Evolutionary conservation across 2,329 filamentous ascomycete genomes (phyloP).

Genomic region (Diaporthe longicolla): DNA sequence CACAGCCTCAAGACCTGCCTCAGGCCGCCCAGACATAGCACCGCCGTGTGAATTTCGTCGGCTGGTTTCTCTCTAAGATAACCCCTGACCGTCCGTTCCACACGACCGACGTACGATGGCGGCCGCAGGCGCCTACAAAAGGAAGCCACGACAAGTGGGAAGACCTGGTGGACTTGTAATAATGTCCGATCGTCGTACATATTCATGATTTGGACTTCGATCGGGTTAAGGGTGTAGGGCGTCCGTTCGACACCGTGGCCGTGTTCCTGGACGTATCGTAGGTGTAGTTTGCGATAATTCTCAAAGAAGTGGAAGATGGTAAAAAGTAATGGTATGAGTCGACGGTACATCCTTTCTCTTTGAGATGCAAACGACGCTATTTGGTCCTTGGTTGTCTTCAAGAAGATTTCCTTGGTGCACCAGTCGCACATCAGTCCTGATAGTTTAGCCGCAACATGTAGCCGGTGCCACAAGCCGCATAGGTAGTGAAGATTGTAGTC

Average conservation of each 20-base stretch:
- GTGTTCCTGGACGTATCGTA: conserved; percentile 68
- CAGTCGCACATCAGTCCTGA: conserved; percentile 74
- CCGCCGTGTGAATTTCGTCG: conserved; percentile 73
- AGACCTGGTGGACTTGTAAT: conserved; percentile 74
- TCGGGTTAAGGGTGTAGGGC: conserved; percentile 73
- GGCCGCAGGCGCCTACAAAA: conserved; percentile 74
- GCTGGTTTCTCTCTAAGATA: conserved; percentile 74
- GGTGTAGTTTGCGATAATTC: conserved; percentile 71
- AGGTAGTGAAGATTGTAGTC: conserved; percentile 72
- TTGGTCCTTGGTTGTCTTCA: conserved; percentile 69
- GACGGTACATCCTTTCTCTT: conserved; percentile 74
- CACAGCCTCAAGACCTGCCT: conserved; percentile 75
- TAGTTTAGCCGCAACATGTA: conserved; percentile 75
- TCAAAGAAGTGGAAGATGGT: conserved; percentile 79
- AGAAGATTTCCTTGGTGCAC: conserved; percentile 76
- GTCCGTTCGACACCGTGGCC: conserved; percentile 65
- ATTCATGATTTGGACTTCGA: conserved; percentile 72
- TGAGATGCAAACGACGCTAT: conserved; percentile 72
- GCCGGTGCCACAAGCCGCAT: conserved; percentile 75
- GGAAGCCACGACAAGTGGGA: conserved; percentile 74
- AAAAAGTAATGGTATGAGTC: conserved; percentile 74
- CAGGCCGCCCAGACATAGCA: conserved; percentile 72
- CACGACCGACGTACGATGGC: conserved; percentile 74
- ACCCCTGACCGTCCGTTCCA: conserved; percentile 74
- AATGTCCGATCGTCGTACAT: conserved; percentile 76